Conservation (phyloP, 257 asterid species). For the Gardenia jasminoides region DNA sequence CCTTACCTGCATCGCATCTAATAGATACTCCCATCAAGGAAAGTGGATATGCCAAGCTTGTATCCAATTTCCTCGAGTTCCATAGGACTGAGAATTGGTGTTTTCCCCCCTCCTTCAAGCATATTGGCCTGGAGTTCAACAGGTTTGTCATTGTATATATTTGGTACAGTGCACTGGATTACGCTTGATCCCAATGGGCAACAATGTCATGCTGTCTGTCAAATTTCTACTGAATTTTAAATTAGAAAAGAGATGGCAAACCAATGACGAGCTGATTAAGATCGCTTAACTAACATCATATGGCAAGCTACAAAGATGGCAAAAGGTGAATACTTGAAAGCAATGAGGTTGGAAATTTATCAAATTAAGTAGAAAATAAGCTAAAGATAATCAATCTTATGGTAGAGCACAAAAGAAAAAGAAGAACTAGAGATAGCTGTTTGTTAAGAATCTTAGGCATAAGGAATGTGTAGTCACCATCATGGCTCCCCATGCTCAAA, state of each 20-base stretch:
- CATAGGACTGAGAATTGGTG: conserved; percentile 79
- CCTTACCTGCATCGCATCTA: conserved; percentile 88
- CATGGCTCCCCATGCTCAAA: not conserved
- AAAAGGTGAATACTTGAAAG: not conserved
- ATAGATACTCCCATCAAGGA: conserved; percentile 87
- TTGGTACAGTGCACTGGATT: not conserved
- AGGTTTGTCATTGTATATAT: conserved; percentile 19
- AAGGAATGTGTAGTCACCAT: not conserved
- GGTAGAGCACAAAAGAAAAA: not conserved
- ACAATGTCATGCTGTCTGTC: not conserved
- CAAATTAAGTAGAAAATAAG: not conserved
- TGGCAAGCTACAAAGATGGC: not conserved
- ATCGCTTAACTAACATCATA: no score
- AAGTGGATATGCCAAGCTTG: conserved; percentile 83
- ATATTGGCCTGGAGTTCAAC: conserved; percentile 67
- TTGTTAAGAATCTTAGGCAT: not conserved
- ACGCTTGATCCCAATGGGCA: not conserved
- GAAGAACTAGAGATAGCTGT: not conserved
- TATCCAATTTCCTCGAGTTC: conserved; percentile 87
- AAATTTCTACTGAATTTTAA: no score
- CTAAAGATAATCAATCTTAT: not conserved
- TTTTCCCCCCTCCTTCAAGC: conserved; percentile 98
- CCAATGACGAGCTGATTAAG: not conserved
- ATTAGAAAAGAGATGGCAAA: no score
- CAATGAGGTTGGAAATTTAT: not conserved